Base-by-base conservation (phyloP, 1,139 yeast species). In the Debaryomycetaceae sp. region DNA sequence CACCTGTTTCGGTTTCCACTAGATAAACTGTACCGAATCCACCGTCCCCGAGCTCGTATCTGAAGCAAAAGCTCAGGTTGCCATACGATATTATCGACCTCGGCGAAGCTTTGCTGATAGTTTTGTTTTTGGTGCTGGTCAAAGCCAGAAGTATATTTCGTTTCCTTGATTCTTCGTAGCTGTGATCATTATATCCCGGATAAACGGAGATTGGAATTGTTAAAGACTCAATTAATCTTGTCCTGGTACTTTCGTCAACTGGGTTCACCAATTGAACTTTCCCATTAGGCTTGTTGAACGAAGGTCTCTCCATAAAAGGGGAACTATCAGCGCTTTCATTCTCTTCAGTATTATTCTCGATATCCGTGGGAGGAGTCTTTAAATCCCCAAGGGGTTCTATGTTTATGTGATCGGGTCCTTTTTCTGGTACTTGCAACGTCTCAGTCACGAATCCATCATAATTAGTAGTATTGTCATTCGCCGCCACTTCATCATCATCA, bases 1-100 rank as follows among this genome's bases (percentile, higher is more conserved):
- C 58, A 0, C 89, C 90, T 14, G 71, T 63, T 44, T 80, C 81
- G 8, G 82, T 75, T 60, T 87, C 95, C 0, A 87, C 84, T 24
- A 89, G 67, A 58, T 83, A 89, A 0, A 89, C 96, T 1, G 81
- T 75, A 0, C 95, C 96, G 64, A 74, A 84, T 0, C 95, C 95
- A 6, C 96, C 96, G 55, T 76, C 77, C 0, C 97, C 96, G 9
- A 91, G 65, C 49, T 83, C 80, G 42, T 75, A 72, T 36, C 81
- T 72, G 45, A 88, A 68, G 49, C 83, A 78, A 56, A 72, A 81
- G 5, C 78, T 68, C 44, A 77, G 81, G 40, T 72, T 73, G 1
- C 80, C 81, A 41, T 65, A 72, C 46, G 76, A 78, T n/a, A 80
- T 58, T 48, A 76, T 66, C 0, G 80, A 63, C 40, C 66, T 65